Conservation (phyloP, 2,329 filamentous ascomycete species). For the Clarireedia homoeocarpa region DNA sequence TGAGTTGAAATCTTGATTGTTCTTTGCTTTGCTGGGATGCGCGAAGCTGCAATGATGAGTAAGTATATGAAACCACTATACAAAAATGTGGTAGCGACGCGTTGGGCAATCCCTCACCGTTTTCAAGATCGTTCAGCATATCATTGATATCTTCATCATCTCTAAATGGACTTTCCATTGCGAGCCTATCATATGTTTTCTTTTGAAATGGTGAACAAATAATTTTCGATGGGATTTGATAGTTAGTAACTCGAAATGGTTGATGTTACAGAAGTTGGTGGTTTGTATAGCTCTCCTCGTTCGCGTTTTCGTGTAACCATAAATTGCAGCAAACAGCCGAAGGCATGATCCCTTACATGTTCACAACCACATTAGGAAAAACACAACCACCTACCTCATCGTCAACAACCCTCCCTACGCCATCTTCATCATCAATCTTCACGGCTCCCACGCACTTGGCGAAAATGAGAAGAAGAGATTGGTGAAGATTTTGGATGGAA, state of each 20-base stretch:
- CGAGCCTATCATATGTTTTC: background rate
- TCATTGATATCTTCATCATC: slow-evolving; percentile 12
- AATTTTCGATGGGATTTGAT: too few species aligned
- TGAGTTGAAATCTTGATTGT: slow-evolving; percentile 52
- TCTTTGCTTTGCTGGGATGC: slow-evolving; percentile 58
- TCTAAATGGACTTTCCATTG: background rate
- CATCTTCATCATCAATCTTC: background rate
- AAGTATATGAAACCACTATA: background rate
- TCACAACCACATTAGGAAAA: too few species aligned
- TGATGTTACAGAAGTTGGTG: too few species aligned
- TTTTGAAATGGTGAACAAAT: too few species aligned
- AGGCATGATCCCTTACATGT: too few species aligned
- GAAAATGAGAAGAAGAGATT: background rate
- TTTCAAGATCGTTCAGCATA: slow-evolving; percentile 21
- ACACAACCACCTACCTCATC: too few species aligned
- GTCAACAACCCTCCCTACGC: too few species aligned
- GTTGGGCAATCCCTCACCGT: slow-evolving; percentile 18
- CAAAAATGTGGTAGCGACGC: slow-evolving; percentile 6
- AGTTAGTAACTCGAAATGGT: too few species aligned
- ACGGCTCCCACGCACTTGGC: background rate
- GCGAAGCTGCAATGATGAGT: slow-evolving; percentile 40
- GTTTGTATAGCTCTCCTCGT: too few species aligned
- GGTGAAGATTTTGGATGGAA: background rate
- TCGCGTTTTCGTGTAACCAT: too few species aligned
- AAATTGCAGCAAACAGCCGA: too few species aligned